phyloP scores from a whole-genome alignment of 2,329 filamentous ascomycete genomes.

The Fusarium odoratissimum region DNA sequence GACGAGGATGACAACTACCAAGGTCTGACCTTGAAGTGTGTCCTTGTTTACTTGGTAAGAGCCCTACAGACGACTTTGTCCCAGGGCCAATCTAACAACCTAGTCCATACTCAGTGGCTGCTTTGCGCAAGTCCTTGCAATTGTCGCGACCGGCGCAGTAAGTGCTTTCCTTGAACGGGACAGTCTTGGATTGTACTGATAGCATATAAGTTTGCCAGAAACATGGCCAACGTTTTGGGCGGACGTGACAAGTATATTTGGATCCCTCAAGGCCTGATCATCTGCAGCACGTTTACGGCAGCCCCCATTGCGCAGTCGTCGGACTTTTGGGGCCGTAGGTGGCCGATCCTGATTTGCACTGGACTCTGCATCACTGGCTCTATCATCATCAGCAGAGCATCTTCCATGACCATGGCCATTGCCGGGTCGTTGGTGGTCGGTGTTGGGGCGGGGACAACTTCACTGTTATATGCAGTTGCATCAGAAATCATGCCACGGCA shows the following conservation, averaged over 20 bases:
- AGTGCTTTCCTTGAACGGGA: not conserved
- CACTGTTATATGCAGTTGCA: not conserved
- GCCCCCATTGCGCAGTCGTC: not conserved
- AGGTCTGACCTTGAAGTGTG: not conserved
- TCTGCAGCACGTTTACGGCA: not conserved
- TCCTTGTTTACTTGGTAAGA: not conserved
- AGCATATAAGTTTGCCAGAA: not conserved
- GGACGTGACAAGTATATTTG: not conserved
- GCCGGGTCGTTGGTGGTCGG: not conserved
- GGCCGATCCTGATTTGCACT: not conserved
- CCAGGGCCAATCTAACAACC: not conserved
- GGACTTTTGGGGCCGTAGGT: not conserved
- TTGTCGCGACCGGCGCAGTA: not conserved
- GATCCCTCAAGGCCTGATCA: not conserved
- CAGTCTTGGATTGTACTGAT: not conserved
- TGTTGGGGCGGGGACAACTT: not conserved
- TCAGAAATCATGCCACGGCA: not conserved
- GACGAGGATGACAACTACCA: not conserved
- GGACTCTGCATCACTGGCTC: not conserved
- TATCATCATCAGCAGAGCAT: not conserved
- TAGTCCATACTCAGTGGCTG: not conserved
- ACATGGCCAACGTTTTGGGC: not conserved
- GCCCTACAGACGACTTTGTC: fast-evolving
- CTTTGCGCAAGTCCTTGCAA: not conserved
- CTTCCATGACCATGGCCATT: not conserved